phyloP scores from a whole-genome alignment of 495 filamentous ascomycete genomes.

The Staphylotrichum longicolle region DNA sequence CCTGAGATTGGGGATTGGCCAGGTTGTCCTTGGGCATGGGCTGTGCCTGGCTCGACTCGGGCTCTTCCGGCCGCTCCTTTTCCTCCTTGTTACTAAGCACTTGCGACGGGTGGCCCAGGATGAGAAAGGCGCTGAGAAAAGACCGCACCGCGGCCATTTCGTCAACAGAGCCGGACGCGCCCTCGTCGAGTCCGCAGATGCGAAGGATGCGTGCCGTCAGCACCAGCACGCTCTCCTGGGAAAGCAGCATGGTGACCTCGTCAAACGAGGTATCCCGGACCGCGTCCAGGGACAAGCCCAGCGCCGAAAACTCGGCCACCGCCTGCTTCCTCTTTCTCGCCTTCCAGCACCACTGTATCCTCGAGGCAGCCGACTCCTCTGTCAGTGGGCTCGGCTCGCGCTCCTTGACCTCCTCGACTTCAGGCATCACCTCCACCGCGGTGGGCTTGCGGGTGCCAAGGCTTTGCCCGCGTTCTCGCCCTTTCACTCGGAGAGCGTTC shows the following conservation, averaged over 20 bases:
- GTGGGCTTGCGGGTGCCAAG: slow-evolving; percentile 50
- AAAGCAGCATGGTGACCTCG: slow-evolving; percentile 72
- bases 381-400: slow-evolving; percentile 53
- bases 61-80: slow-evolving; percentile 69
- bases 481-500: slow-evolving; percentile 51
- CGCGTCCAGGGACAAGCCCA: slow-evolving; percentile 71
- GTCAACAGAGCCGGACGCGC: slow-evolving; percentile 63
- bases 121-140: slow-evolving; percentile 89
- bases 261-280: slow-evolving; percentile 79
- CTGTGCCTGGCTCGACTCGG: slow-evolving; percentile 42
- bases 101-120: slow-evolving; percentile 87
- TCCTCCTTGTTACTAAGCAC: slow-evolving; percentile 82
- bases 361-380: slow-evolving; percentile 64
- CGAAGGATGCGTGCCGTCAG: slow-evolving; percentile 70
- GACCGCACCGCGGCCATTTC: slow-evolving; percentile 80
- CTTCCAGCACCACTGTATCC: slow-evolving; percentile 79
- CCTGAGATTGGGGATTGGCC: slow-evolving; percentile 61
- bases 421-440: slow-evolving; percentile 48
- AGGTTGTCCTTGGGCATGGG: slow-evolving; percentile 52
- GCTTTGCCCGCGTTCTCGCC: slow-evolving; percentile 64
- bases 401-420: slow-evolving; percentile 52
- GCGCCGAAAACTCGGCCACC: slow-evolving; percentile 62
- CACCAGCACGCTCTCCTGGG: slow-evolving; percentile 66
- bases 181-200: slow-evolving; percentile 73
- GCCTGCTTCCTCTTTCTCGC: slow-evolving; percentile 55